Evolutionary conservation across 176 grass and related monocot species (phyloP), one percentile per base, ranked within the genome.

Genomic region (Oryza punctata): DNA sequence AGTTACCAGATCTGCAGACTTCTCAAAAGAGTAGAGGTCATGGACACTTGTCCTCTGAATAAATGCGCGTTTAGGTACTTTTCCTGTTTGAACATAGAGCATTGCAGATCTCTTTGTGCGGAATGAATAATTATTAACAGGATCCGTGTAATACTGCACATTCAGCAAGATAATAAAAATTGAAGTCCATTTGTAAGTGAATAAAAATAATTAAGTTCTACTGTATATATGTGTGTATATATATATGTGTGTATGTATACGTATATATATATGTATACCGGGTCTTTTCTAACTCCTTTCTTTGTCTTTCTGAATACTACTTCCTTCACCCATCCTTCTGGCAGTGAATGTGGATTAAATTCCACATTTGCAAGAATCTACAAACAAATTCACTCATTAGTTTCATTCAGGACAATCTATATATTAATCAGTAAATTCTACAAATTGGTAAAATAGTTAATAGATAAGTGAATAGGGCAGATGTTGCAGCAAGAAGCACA

Each of bases 71-170:
- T 23, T 81, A 12, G 85, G 72, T 54, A 67, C 12, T 44, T 85
- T 32, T 71, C 89, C 89, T 9, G 81, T 81, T 41, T 87, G 76
- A 66, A 87, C 16, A 60, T 67, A 91, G 76, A 29, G 44, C 28
- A 69, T 6, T 70, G 82, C 85, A 72, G 81, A 73, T 38, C n/a
- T 91, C 29, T n/a, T 23, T 0, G 85, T 87, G 19, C 85, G 85
- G 2, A 91, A 91, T 65, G 75, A 78, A 57, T 86, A 84, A 19
- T 29, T 52, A 40, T 24, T 80, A 37, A 77, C 40, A 46, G 89
- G 85, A 60, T 91, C 89, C 0, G 75, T 80, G 60, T 49, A 91
- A 63, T 87, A 91, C 89, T 91, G 89, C 77, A 81, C 16, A 65
- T 60, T 25, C 19, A 75, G 24, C 11, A 19, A 70, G 41, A 69